Evolutionary conservation across 2,329 filamentous ascomycete species (phyloP).

Genomic region (Phialophora expanda): DNA sequence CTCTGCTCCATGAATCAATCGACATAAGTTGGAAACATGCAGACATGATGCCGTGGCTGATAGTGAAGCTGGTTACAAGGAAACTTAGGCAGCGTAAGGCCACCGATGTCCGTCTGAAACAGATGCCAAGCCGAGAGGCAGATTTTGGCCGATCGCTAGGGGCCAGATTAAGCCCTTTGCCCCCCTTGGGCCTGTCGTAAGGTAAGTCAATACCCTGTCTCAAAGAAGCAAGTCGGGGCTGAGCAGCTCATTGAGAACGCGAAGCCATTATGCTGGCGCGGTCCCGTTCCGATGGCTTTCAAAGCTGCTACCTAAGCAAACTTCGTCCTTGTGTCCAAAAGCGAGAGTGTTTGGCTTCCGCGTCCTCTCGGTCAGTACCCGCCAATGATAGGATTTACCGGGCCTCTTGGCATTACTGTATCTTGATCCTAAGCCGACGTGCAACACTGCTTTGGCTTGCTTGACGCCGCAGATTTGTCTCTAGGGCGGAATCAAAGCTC

Average conservation of each 20-base stretch:
- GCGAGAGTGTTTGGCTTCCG: too few species aligned
- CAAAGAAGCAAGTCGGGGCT: background rate
- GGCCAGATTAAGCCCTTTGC: slow-evolving; percentile 3
- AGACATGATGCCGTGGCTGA: slow-evolving; percentile 3
- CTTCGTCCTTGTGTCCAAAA: background rate
- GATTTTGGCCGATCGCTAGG: slow-evolving; percentile 1
- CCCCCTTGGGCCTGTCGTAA: background rate
- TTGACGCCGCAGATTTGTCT: background rate
- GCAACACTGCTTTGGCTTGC: background rate
- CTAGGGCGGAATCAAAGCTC: background rate
- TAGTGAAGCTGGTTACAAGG: background rate
- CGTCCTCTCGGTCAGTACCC: background rate
- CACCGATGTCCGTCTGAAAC: background rate
- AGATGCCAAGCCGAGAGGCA: slow-evolving; percentile 2
- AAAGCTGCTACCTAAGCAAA: background rate
- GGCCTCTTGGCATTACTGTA: background rate
- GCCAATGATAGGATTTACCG: background rate
- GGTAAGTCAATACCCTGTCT: slow-evolving; percentile 1
- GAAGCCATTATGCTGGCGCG: background rate
- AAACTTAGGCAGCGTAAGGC: background rate
- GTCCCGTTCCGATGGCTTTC: background rate
- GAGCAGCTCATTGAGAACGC: background rate
- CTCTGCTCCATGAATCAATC: slow-evolving; percentile 1
- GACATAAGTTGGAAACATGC: slow-evolving; percentile 5
- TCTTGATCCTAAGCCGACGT: background rate